These are phyloP conservation scores for Pharus latifolius DNA, from an alignment of 176 grass and related monocot species.

Conservation along the genomic window DNA sequence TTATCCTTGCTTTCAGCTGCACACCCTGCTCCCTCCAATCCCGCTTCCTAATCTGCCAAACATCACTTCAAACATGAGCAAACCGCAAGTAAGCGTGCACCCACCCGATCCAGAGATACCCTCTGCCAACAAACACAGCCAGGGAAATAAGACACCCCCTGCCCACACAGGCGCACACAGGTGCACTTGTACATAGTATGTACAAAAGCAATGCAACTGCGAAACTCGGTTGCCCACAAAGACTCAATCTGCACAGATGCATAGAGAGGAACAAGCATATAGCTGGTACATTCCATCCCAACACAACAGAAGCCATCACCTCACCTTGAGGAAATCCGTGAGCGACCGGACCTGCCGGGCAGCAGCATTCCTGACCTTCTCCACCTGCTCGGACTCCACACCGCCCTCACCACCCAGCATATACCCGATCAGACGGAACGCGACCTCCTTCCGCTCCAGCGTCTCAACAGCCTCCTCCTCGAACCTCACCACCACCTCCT, in stretches of 20 bases:
- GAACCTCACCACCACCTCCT: constrained; percentile 48
- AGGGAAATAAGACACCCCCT: no score
- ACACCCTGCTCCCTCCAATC: constrained; percentile 93
- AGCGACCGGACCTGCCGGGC: constrained; percentile 80
- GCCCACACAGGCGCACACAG: no score
- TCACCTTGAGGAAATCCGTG: constrained; percentile 90
- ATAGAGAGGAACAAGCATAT: neutral
- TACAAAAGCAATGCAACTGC: neutral
- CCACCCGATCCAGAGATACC: neutral
- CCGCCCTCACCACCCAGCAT: constrained; percentile 46
- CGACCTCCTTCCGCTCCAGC: constrained; percentile 79
- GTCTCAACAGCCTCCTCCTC: constrained; percentile 65
- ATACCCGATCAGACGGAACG: constrained; percentile 76
- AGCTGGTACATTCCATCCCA: neutral
- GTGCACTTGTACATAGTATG: no score
- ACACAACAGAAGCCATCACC: neutral
- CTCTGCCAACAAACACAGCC: no score
- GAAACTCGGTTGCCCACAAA: neutral
- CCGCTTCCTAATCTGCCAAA: constrained; percentile 78
- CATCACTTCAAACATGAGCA: constrained; percentile 20
- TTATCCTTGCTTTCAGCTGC: constrained; percentile 84
- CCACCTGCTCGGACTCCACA: constrained; percentile 36
- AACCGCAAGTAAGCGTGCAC: constrained; percentile 4
- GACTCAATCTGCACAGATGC: neutral
- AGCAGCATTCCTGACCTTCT: constrained; percentile 61